A percentile compares a stretch with the other conserved stretches of the same genome.
Conservation (phyloP, 495 filamentous ascomycete genomes). For the Talaromyces trachyspermus region DNA sequence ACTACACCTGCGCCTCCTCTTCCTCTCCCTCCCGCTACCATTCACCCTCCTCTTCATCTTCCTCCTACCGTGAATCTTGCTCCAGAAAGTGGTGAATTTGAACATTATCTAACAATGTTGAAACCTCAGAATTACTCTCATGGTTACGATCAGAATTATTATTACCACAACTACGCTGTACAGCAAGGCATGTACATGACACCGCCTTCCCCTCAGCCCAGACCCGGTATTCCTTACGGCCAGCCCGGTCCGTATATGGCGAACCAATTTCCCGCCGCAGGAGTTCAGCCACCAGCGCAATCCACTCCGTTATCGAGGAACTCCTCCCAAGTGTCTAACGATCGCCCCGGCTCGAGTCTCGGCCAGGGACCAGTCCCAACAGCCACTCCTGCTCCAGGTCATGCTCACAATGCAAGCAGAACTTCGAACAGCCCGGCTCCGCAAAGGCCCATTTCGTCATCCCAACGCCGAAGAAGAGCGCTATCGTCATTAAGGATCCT, state of each 20-base stretch:
- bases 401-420: constrained; percentile 52
- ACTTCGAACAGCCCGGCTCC: constrained; percentile 45
- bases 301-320: constrained; percentile 71
- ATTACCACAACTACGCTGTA: constrained; percentile 37
- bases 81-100: constrained; percentile 61
- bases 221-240: constrained; percentile 46
- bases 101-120: constrained; percentile 63
- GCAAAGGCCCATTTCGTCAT: constrained; percentile 45
- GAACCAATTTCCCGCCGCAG: constrained; percentile 41
- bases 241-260: constrained; percentile 40
- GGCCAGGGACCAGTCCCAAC: constrained; percentile 55
- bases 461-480: constrained; percentile 53
- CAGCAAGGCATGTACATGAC: constrained; percentile 43
- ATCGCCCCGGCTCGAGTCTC: constrained; percentile 74
- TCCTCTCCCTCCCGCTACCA: not conserved
- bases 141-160: constrained; percentile 44
- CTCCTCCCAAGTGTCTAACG: constrained; percentile 70
- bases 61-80: constrained; percentile 52
- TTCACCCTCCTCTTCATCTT: constrained; percentile 13
- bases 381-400: constrained; percentile 50
- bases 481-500: constrained; percentile 72
- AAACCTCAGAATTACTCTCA: constrained; percentile 42
- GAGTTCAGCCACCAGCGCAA: constrained; percentile 45
- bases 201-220: constrained; percentile 44
- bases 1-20: not conserved